phyloP scores from a whole-genome alignment of 805 yeast genomes.

The Candida ortonii region DNA sequence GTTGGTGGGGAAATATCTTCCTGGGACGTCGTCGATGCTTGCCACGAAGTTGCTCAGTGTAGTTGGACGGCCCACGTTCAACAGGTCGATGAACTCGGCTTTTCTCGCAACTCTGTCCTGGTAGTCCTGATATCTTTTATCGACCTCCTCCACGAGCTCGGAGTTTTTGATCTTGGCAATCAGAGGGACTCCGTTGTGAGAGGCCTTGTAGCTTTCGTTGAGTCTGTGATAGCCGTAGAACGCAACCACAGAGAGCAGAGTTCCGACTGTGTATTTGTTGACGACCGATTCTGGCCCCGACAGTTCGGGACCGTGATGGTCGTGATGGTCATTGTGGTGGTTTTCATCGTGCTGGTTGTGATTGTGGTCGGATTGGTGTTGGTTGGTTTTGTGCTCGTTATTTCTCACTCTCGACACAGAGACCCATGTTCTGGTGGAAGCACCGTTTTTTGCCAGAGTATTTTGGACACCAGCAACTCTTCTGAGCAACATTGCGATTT shows the following conservation, averaged over 20 bases:
- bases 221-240: constrained; percentile 45
- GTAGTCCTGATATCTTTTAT: constrained; percentile 22
- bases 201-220: constrained; percentile 48
- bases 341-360: constrained; percentile 16
- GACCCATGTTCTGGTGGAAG: too few species aligned
- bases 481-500: too few species aligned
- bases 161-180: constrained; percentile 19
- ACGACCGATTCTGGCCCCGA: constrained; percentile 31
- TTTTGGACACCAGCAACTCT: too few species aligned
- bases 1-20: constrained; percentile 29
- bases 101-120: constrained; percentile 23
- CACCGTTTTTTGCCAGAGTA: too few species aligned
- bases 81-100: constrained; percentile 20
- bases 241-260: constrained; percentile 17
- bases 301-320: constrained; percentile 20
- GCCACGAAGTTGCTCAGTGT: constrained; percentile 19
- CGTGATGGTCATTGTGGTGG: constrained; percentile 14
- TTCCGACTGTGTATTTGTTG: constrained; percentile 24
- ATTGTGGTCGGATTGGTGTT: constrained; percentile 14
- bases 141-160: constrained; percentile 18
- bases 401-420: constrained; percentile 6
- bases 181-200: constrained; percentile 35
- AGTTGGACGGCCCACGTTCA: constrained; percentile 17
- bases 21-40: constrained; percentile 32
- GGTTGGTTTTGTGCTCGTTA: constrained; percentile 9